A percentile compares a stretch with the other conserved stretches of the same genome.
These are phyloP conservation scores for Trametes meyenii DNA, from an alignment of 768 basidiomycete genomes.

Conservation along the genomic window DNA sequence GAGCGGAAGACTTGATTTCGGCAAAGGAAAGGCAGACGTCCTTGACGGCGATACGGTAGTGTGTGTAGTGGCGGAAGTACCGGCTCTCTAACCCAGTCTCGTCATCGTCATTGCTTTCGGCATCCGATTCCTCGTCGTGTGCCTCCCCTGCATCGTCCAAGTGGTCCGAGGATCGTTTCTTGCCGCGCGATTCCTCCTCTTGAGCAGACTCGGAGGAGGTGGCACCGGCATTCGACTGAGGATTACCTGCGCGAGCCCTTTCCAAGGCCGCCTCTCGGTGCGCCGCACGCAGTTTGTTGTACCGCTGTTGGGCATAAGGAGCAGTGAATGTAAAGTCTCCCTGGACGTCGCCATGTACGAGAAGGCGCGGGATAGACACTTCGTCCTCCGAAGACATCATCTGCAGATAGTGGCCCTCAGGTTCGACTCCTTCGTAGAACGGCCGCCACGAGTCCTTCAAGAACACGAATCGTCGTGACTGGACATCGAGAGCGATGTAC, in stretches of 20 bases:
- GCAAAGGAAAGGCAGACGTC: slow-evolving; percentile 12
- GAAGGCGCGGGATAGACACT: background rate
- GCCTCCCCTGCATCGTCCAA: background rate
- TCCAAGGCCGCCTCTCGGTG: background rate
- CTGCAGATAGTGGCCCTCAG: slow-evolving; percentile 2
- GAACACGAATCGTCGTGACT: slow-evolving; percentile 8
- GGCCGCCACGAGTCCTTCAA: slow-evolving; percentile 22
- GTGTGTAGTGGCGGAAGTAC: background rate
- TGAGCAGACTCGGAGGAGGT: background rate
- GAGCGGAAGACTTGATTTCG: background rate
- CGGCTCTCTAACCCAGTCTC: too few relatives aligned
- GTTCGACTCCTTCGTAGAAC: background rate
- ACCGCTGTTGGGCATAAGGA: background rate
- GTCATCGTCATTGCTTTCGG: too few relatives aligned
- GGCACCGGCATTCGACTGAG: too few relatives aligned
- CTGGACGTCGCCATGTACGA: slow-evolving; percentile 8
- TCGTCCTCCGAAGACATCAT: background rate
- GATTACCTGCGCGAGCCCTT: too few relatives aligned
- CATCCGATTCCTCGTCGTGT: background rate
- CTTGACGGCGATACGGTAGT: slow-evolving; percentile 17
- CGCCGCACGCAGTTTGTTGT: background rate
- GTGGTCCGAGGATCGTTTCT: background rate
- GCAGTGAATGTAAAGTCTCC: background rate
- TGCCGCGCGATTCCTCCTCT: background rate
- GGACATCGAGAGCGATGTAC: slow-evolving; percentile 20